Conservation (phyloP, 805 yeast genomes). For the Metschnikowia orientalis region DNA sequence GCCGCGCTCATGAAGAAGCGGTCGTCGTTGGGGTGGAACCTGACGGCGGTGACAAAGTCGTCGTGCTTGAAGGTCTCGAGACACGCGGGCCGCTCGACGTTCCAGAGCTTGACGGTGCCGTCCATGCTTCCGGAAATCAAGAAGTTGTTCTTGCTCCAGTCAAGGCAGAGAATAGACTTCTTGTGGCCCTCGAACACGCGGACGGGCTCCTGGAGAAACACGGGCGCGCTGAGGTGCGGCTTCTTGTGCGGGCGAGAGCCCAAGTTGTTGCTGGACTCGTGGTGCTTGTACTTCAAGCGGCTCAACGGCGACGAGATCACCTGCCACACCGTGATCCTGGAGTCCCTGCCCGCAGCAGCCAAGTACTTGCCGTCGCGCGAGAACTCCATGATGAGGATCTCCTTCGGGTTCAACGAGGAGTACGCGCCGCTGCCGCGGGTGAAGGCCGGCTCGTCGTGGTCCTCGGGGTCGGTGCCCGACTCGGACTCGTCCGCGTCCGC, state of each 20-base stretch:
- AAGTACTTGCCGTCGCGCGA: slow-evolving; percentile 75
- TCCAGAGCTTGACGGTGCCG: slow-evolving; percentile 80
- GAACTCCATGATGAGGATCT: slow-evolving; percentile 73
- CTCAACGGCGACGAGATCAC: slow-evolving; percentile 72
- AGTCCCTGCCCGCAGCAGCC: slow-evolving; percentile 81
- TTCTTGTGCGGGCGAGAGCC: slow-evolving; percentile 13
- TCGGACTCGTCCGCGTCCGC: slow-evolving; percentile 2
- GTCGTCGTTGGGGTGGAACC: slow-evolving; percentile 82
- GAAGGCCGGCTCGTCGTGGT: slow-evolving; percentile 1
- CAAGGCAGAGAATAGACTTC: slow-evolving; percentile 65
- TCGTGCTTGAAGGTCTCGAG: slow-evolving; percentile 63
- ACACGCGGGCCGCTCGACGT: slow-evolving; percentile 60
- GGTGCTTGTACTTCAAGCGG: slow-evolving; percentile 43
- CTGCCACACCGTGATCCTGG: slow-evolving; percentile 68
- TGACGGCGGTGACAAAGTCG: slow-evolving; percentile 79
- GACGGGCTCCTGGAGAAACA: slow-evolving; percentile 66
- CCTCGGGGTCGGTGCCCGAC: slow-evolving; percentile 26
- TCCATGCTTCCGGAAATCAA: slow-evolving; percentile 81
- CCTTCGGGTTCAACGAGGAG: slow-evolving; percentile 26
- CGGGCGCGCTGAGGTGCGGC: slow-evolving; percentile 57
- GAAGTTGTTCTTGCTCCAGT: slow-evolving; percentile 88
- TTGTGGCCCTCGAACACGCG: slow-evolving; percentile 62
- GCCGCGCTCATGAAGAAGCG: slow-evolving; percentile 82
- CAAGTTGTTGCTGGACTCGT: slow-evolving; percentile 18
- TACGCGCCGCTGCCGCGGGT: slow-evolving; percentile 7